These are phyloP conservation scores for Scedosporium dehoogii DNA, from an alignment of 2,329 filamentous ascomycete species.

Conservation along the genomic window DNA sequence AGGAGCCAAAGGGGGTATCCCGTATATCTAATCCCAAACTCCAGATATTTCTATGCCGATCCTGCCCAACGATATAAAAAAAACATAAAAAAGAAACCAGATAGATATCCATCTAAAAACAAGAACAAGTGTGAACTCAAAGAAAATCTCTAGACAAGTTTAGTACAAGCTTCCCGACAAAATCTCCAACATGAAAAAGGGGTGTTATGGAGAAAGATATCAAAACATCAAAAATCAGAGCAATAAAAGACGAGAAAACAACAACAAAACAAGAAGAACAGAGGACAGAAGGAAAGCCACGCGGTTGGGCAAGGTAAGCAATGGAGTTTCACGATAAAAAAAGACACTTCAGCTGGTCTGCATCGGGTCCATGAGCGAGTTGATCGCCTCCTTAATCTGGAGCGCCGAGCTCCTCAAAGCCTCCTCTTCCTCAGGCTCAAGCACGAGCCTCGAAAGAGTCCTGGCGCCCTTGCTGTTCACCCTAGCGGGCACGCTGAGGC, in stretches of 20 bases:
- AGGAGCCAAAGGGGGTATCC: not conserved
- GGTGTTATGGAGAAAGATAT: not conserved
- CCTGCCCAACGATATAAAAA: not conserved
- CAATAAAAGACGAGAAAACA: not conserved
- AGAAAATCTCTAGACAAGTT: too few species aligned
- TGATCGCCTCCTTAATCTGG: conserved; percentile 14
- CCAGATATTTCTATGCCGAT: not conserved
- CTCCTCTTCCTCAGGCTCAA: conserved; percentile 14
- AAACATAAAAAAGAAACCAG: not conserved
- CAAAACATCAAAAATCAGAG: too few species aligned
- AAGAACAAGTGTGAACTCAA: not conserved
- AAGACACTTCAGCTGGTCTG: not conserved
- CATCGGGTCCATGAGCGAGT: not conserved
- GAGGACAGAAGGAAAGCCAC: not conserved
- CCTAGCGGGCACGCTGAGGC: conserved; percentile 19
- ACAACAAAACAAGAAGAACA: not conserved
- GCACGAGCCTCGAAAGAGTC: conserved; percentile 15
- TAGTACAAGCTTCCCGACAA: too few species aligned
- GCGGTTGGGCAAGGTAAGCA: not conserved
- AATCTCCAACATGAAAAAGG: not conserved
- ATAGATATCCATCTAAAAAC: not conserved
- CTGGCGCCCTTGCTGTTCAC: conserved; percentile 16
- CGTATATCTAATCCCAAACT: not conserved
- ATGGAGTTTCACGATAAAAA: not conserved
- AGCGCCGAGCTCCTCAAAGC: conserved; percentile 13